Percentiles rank a stretch among this genome's conserved stretches.
These are phyloP conservation scores for Nannochloropsis oceanica DNA, from an alignment of 108 stramenopile species.

Conservation along the genomic window DNA sequence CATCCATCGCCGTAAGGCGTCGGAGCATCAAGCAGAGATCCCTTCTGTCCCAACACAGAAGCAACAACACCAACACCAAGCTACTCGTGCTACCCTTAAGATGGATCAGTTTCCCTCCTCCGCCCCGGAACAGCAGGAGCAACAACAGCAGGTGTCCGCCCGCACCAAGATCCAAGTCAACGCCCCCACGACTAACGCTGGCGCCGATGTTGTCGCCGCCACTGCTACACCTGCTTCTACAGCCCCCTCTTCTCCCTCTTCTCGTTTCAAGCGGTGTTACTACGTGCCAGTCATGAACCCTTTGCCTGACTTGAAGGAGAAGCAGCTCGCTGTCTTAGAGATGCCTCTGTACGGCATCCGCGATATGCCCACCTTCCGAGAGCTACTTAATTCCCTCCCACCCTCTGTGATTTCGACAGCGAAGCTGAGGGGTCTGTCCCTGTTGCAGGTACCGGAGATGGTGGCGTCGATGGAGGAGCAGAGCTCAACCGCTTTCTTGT, in stretches of 20 bases:
- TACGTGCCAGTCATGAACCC: background rate
- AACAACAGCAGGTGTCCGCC: background rate
- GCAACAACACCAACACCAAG: too few species aligned
- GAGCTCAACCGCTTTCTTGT: background rate
- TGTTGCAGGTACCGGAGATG: background rate
- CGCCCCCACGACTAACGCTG: background rate
- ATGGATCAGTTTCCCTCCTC: too few species aligned
- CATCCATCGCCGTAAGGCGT: background rate
- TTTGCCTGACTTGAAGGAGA: background rate
- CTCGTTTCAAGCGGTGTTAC: background rate
- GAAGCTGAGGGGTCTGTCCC: background rate
- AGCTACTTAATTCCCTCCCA: background rate
- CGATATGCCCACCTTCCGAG: background rate
- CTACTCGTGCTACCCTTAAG: too few species aligned
- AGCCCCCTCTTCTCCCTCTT: background rate
- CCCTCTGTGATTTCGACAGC: background rate
- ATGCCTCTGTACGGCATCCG: background rate
- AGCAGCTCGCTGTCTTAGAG: background rate
- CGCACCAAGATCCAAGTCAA: background rate
- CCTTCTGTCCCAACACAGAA: too few species aligned
- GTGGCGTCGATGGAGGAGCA: background rate
- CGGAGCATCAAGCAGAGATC: background rate
- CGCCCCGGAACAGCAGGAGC: background rate
- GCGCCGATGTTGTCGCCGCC: background rate
- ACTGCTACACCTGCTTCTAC: too few species aligned